phyloP scores from a whole-genome alignment of 805 yeast genomes.

The Wickerhamiella parazyma region DNA sequence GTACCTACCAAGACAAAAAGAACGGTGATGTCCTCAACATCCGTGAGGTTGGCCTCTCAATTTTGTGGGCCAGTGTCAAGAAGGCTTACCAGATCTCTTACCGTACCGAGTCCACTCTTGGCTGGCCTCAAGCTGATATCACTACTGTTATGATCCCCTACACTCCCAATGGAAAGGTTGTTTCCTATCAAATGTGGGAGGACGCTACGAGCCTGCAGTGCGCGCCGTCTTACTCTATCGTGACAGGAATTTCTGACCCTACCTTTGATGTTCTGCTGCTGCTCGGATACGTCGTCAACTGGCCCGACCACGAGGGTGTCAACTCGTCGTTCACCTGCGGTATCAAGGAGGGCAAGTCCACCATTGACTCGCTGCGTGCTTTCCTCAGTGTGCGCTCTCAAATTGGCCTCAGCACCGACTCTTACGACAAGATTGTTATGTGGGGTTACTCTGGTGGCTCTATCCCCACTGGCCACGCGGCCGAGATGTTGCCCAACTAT shows the following conservation, averaged over 20 bases:
- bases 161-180: constrained; percentile 9
- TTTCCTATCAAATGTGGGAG: constrained; percentile 19
- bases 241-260: constrained; percentile 11
- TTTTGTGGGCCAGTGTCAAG: constrained; percentile 6
- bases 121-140: constrained; percentile 10
- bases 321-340: constrained; percentile 18
- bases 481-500: constrained; percentile 15
- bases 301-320: constrained; percentile 21
- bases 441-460: constrained; percentile 24
- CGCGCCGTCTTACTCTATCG: constrained; percentile 17
- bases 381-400: constrained; percentile 11
- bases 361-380: constrained; percentile 23
- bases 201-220: constrained; percentile 18
- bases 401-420: constrained; percentile 10
- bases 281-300: constrained; percentile 16
- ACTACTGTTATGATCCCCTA: constrained; percentile 15
- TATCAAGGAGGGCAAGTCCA: constrained; percentile 18
- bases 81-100: constrained; percentile 13
- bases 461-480: constrained; percentile 20
- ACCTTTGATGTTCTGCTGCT: constrained; percentile 13
- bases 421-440: constrained; percentile 14
- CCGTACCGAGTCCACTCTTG: constrained; percentile 10
- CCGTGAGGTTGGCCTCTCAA: constrained; percentile 14
- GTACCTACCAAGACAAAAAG: constrained; percentile 5
- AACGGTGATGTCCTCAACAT: constrained; percentile 15